These are phyloP conservation scores for Exutisphaerella laricina DNA, from an alignment of 2,329 filamentous ascomycete species.

Conservation along the genomic window DNA sequence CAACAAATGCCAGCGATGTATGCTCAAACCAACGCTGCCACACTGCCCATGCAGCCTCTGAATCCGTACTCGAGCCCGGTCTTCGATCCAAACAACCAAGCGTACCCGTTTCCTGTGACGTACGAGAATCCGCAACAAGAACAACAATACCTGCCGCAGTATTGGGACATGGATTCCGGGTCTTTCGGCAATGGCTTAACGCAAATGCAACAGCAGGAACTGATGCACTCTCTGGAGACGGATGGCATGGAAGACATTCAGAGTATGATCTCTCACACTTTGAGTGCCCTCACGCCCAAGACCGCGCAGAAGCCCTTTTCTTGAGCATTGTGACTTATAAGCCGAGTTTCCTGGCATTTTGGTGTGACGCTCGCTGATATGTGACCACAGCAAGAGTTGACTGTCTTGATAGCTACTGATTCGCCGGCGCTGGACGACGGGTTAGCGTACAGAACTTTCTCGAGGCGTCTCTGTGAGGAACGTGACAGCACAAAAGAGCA, in stretches of 20 bases:
- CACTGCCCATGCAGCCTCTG: constrained; percentile 15
- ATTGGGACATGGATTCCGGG: constrained; percentile 27
- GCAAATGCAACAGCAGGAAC: constrained; percentile 33
- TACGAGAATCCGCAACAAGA: constrained; percentile 13
- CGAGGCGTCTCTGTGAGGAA: too few relatives aligned
- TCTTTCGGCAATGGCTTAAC: constrained; percentile 32
- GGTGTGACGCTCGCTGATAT: background rate
- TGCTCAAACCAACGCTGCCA: constrained; percentile 9
- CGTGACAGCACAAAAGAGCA: background rate
- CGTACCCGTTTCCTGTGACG: constrained; percentile 25
- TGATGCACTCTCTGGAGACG: constrained; percentile 35
- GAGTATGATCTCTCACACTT: constrained; percentile 31
- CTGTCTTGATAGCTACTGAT: background rate
- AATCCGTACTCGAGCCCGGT: constrained; percentile 20
- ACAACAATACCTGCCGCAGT: constrained; percentile 21
- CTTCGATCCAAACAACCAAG: constrained; percentile 24
- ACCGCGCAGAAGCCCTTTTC: constrained; percentile 13
- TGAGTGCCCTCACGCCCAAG: constrained; percentile 27
- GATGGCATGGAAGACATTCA: constrained; percentile 37
- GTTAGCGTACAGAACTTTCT: too few relatives aligned
- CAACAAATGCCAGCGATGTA: constrained; percentile 16
- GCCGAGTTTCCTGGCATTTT: background rate
- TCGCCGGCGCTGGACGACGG: background rate
- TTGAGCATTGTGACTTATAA: background rate
- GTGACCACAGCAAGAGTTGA: constrained; percentile 1